Evolutionary conservation across 345 rosid species (phyloP), one percentile per base, ranked within the genome.

Genomic region (Orychophragmus violaceus): DNA sequence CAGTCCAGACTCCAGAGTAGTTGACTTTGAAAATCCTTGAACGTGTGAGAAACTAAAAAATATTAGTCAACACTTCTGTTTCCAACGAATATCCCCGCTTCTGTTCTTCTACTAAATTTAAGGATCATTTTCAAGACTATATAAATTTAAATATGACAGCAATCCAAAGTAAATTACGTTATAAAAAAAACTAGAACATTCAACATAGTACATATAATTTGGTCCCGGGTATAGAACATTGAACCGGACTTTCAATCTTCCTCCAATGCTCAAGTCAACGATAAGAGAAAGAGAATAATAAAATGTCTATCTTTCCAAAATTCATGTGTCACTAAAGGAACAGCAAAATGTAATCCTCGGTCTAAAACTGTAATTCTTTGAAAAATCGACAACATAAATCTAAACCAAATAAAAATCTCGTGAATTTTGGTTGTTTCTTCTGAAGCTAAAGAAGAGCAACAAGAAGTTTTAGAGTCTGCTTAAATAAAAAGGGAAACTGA

Each of bases 41-140:
- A 45, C 69, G 64, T 71, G 69, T 63, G 41, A 63, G 64, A 71
- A 71, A 70, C 68, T 61, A 61, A 23, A 9, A 48, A 21, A 7
- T 18, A 55, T 18, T 42, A 29, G 24, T 3, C 45, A 23, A 32
- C 58, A 4, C 22, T 21, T 56, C 22, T 18, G 5, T 37, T 35
- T 35, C 33, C 53, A n/a, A 44, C 66, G 39, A 42, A 61, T 61
- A 61, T 42, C 24, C 52, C 18, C 17, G 27, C 66, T 44, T 44
- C 52, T 29, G 1, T 51, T 50, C 35, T 21, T 8, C 14, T 33
- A 19, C 13, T 21, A 41, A 16, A n/a, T 29, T 16, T 45, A 4
- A 19, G 12, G 6, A 23, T 49, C 36, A 13, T 8, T 0, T 6
- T 62, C 35, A 10, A 60, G 2, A 6, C 8, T n/a, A n/a, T 3